phyloP scores from a whole-genome alignment of 2,329 filamentous ascomycete genomes.

The Magnaporthiopsis incrustans region DNA sequence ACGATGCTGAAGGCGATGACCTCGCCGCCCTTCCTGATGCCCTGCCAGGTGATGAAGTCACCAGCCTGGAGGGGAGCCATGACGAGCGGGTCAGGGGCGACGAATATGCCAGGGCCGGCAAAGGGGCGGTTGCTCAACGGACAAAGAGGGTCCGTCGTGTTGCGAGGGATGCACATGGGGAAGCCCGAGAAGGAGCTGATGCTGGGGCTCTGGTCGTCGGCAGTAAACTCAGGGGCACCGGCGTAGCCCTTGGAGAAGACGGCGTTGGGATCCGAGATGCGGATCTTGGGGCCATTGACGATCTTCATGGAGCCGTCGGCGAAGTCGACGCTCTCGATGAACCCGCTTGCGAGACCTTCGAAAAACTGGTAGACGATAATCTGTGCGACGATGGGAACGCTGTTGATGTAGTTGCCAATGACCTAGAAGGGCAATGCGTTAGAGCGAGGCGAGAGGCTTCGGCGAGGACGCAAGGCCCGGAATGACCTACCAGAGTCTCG shows the following conservation, averaged over 20 bases:
- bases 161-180: slow-evolving; percentile 43
- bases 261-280: slow-evolving; percentile 37
- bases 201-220: slow-evolving; percentile 39
- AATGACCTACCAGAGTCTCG: neutral
- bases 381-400: slow-evolving; percentile 24
- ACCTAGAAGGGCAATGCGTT: slow-evolving; percentile 17
- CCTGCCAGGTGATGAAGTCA: slow-evolving; percentile 27
- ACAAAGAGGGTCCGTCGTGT: slow-evolving; percentile 26
- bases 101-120: slow-evolving; percentile 24
- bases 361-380: slow-evolving; percentile 26
- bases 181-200: slow-evolving; percentile 41
- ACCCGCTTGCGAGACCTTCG: slow-evolving; percentile 26
- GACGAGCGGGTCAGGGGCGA: slow-evolving; percentile 25
- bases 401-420: slow-evolving; percentile 27
- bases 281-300: slow-evolving; percentile 22
- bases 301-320: slow-evolving; percentile 26
- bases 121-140: slow-evolving; percentile 26
- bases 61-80: slow-evolving; percentile 28
- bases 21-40: slow-evolving; percentile 22
- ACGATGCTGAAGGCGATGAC: slow-evolving; percentile 28
- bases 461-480: neutral
- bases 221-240: slow-evolving; percentile 32
- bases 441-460: neutral
- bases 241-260: slow-evolving; percentile 31
- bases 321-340: slow-evolving; percentile 26